Base-by-base conservation (phyloP, 805 yeast genomes). In the Saccharomycopsis javanensis region DNA sequence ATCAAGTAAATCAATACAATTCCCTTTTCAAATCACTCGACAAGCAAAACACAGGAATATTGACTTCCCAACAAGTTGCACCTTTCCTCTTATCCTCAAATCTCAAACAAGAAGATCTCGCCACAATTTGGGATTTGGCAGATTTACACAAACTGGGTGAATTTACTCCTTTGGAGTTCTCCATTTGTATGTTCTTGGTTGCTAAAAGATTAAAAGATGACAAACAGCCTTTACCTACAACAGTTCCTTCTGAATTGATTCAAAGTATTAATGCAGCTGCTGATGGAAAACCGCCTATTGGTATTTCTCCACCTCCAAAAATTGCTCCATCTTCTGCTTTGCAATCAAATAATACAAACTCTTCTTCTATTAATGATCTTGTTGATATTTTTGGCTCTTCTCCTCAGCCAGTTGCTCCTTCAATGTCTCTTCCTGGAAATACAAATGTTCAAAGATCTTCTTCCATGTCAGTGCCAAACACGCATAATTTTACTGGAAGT, bases 121-220 rank as follows among this genome's bases (percentile, higher is more conserved):
- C 98, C 1, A 73, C 81, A 25, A 83, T 92, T 48, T 94, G 99
- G 99, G 99, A 94, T 71, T 76, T 94, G 63, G 82, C 98, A 8
- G 97, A 94, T 68, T 78, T 89, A 61, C 86, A 88, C 63, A 89
- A 89, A 69, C 81, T 87, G 50, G 97, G 97, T 27, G 78, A 78
- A 46, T 89, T 94, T 66, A 78, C 88, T 53, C 81, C 79, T 65
- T 76, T 81, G 62, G 99, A 94, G 69, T 94, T 94, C 69, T 83
- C 95, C 2, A 85, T 94, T 66, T 97, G 98, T 16, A 85, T 94
- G 88, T 92, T 85, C 67, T 78, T 94, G 63, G 94, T 94, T 7
- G 95, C 90, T 71, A 87, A 85, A 70, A 85, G 80, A 65, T 75
- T 91, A 58, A 78, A 86, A 1, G 98, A 98, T 18, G 48, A 42